These are phyloP conservation scores for Phoma herbarum DNA, from an alignment of 2,329 filamentous ascomycete species.

Conservation along the genomic window DNA sequence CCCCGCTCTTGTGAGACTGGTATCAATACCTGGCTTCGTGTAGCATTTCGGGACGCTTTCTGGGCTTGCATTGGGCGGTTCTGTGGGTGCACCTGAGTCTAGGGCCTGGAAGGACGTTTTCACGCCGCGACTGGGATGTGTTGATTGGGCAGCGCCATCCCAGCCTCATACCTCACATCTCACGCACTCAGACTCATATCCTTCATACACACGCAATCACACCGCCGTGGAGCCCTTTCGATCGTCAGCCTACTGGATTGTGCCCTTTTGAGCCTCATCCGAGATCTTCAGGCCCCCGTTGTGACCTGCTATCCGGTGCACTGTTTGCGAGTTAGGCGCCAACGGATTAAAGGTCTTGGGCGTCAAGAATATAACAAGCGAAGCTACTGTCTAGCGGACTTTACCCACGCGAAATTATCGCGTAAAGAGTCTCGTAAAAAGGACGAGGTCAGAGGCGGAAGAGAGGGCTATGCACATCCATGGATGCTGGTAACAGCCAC, in stretches of 20 bases:
- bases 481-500: conserved; percentile 41
- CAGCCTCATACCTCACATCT: conserved; percentile 14
- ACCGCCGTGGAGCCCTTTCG: conserved; percentile 10
- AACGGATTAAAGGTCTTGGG: conserved; percentile 40
- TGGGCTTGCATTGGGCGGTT: conserved; percentile 19
- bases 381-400: conserved; percentile 13
- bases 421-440: conserved; percentile 7
- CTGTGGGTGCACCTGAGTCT: conserved; percentile 16
- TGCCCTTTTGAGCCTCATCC: conserved; percentile 35
- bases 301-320: conserved; percentile 17
- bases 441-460: conserved; percentile 8
- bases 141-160: conserved; percentile 16
- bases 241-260: conserved; percentile 25
- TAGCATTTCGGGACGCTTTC: conserved; percentile 18
- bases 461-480: conserved; percentile 27
- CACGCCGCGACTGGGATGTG: conserved; percentile 5
- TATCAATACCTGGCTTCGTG: conserved; percentile 25
- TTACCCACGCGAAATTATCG: conserved; percentile 17
- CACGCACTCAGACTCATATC: conserved; percentile 25
- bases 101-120: conserved; percentile 18
- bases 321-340: conserved; percentile 34
- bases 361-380: conserved; percentile 36
- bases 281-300: conserved; percentile 10
- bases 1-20: conserved; percentile 30
- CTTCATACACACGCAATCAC: conserved; percentile 8